A percentile compares a stretch with the other conserved stretches of the same genome.
These are phyloP conservation scores for Penicillium bialowiezense DNA, from an alignment of 495 filamentous ascomycete genomes.

Conservation along the genomic window DNA sequence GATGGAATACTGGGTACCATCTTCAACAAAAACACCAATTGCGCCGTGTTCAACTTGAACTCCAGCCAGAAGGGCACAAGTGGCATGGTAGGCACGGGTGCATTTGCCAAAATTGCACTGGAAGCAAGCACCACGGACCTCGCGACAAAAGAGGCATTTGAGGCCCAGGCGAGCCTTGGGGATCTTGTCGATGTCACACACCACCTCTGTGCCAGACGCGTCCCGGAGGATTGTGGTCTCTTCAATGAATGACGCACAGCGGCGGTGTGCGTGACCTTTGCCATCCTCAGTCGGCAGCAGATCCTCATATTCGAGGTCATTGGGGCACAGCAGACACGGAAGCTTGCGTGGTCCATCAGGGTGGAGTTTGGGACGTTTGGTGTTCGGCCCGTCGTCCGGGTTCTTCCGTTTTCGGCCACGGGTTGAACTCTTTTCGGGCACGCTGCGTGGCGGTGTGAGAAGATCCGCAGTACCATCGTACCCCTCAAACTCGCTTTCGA, in stretches of 20 bases:
- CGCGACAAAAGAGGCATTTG: constrained; percentile 92
- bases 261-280: constrained; percentile 73
- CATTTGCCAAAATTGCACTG: constrained; percentile 97
- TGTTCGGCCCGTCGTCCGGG: constrained; percentile 57
- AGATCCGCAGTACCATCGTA: constrained; percentile 62
- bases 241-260: constrained; percentile 86
- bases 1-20: constrained; percentile 85
- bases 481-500: constrained; percentile 62
- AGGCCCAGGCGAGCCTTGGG: constrained; percentile 85
- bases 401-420: constrained; percentile 63
- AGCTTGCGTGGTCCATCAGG: constrained; percentile 68
- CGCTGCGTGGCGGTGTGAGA: constrained; percentile 76
- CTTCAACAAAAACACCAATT: constrained; percentile 83
- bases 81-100: constrained; percentile 89
- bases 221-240: constrained; percentile 82
- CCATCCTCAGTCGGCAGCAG: constrained; percentile 86
- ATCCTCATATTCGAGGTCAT: constrained; percentile 81
- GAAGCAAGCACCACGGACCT: constrained; percentile 90
- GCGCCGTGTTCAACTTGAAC: constrained; percentile 85
- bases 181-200: constrained; percentile 75
- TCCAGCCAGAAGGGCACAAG: constrained; percentile 86
- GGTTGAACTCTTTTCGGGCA: constrained; percentile 58
- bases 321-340: constrained; percentile 93
- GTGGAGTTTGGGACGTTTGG: constrained; percentile 70
- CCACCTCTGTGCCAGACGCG: constrained; percentile 63